Conservation (phyloP, 768 basidiomycete genomes). For the Lactarius akahatsu region DNA sequence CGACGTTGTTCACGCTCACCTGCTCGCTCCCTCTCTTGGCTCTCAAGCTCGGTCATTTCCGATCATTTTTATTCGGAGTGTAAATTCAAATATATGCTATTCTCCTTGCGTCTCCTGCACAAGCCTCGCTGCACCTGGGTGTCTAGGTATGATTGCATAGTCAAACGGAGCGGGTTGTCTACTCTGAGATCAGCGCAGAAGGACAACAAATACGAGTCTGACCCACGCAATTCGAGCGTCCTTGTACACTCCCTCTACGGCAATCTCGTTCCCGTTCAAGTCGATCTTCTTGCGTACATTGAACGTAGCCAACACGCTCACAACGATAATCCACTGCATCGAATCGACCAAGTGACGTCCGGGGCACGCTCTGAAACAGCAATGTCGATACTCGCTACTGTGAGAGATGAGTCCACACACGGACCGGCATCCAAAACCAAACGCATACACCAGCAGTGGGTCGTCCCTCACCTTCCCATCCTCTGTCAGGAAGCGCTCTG, state of each 20-base stretch:
- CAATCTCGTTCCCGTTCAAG: conserved; percentile 13
- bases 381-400: not conserved
- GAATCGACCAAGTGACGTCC: conserved; percentile 30
- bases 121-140: not conserved
- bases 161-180: conserved; percentile 15
- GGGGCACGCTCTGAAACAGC: conserved; percentile 23
- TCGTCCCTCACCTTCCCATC: conserved; percentile 16
- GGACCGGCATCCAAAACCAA: conserved; percentile 20
- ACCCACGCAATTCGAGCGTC: conserved; percentile 10
- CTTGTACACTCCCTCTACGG: not conserved
- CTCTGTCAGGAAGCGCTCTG: conserved; percentile 23
- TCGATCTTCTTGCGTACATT: conserved; percentile 14
- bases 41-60: not conserved
- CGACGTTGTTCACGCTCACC: not conserved
- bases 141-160: not conserved
- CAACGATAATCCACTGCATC: conserved; percentile 27
- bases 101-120: not conserved
- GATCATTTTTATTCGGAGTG: conserved; percentile 16
- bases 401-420: not conserved
- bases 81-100: not conserved
- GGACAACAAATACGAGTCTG: not conserved
- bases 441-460: conserved; percentile 12
- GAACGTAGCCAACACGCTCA: conserved; percentile 7
- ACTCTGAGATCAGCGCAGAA: not conserved
- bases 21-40: no score